Evolutionary conservation across 1,284 basidiomycete species (phyloP).

Genomic region (Jaminaea rosea): DNA sequence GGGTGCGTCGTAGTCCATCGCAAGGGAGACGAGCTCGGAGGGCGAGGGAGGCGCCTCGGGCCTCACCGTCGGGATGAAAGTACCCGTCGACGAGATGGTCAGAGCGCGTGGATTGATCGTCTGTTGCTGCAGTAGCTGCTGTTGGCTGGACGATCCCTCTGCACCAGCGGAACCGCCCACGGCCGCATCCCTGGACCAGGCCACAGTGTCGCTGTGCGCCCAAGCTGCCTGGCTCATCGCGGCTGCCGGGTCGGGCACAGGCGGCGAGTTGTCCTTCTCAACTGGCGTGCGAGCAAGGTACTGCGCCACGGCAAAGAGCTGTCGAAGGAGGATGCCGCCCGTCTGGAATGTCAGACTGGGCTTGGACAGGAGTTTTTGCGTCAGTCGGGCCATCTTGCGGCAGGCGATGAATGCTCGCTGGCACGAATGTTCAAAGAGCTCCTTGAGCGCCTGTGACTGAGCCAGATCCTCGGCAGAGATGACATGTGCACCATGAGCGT

Average conservation of each 20-base stretch:
- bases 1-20: background rate
- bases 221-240: too few relatives aligned
- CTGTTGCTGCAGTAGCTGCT: background rate
- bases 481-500: background rate
- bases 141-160: background rate
- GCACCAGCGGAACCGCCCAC: too few relatives aligned
- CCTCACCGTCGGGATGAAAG: background rate
- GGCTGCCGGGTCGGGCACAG: too few relatives aligned
- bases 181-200: too few relatives aligned
- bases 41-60: conserved; percentile 2
- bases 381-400: conserved; percentile 22
- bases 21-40: conserved; percentile 16
- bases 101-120: background rate
- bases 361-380: conserved; percentile 23
- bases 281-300: conserved; percentile 25
- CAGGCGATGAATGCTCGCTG: conserved; percentile 22
- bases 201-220: too few relatives aligned
- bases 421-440: conserved; percentile 24
- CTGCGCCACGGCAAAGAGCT: conserved; percentile 29
- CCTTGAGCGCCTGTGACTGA: conserved; percentile 12
- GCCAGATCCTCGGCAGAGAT: conserved; percentile 1
- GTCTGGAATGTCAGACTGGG: conserved; percentile 24
- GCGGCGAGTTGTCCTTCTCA: too few relatives aligned
- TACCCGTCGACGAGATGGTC: background rate
- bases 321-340: conserved; percentile 23